Evolutionary conservation across 2,329 filamentous ascomycete species (phyloP), one percentile per base, ranked within the genome.

Genomic region (Aciculosporium take): DNA sequence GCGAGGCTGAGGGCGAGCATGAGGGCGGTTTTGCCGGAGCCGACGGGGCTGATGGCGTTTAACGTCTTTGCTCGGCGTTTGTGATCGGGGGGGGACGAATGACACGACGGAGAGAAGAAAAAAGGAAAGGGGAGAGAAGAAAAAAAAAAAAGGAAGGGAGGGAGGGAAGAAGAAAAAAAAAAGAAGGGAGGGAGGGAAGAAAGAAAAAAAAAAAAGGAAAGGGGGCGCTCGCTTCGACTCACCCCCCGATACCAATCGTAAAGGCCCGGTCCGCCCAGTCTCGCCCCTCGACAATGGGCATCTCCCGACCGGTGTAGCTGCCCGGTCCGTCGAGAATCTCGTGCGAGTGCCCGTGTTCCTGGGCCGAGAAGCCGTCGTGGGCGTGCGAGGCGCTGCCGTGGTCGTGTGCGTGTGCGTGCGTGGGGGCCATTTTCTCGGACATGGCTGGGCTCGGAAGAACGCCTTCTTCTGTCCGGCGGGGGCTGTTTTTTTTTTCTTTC

Each of bases 241-340:
- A 94, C 87, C 91, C 91, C 65, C 91, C 91, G 64, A 96, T 96
- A n/a, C 91, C 91, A 54, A 98, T 74, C 4, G 91, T 96, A 56
- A 95, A 98, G 12, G 88, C 88, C 44, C 91, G 74, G 49, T 94
- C 84, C 23, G 72, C 72, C 84, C 88, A 98, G 57, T 88, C 73
- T 41, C 89, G 74, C 9, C 87, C 87, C 51, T 94, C 84, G 48
- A 87, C 76, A 43, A 96, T 83, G 47, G 89, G 91, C 84, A 94
- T 88, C 66, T 96, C 91, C 13, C 91, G 80, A 39, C 81, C 81
- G 25, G 91, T 63, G 59, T 83, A 96, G 56, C 86, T 94, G 34
- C 91, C 91, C 0, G 91, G 91, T 0, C 89, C 89, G 56, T 91
- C 81, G 51, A 95, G 81, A 55, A 96, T 87, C 69, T 96, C 91